These are phyloP conservation scores for Neurospora sp. DNA, from an alignment of 495 filamentous ascomycete genomes.

Conservation along the genomic window DNA sequence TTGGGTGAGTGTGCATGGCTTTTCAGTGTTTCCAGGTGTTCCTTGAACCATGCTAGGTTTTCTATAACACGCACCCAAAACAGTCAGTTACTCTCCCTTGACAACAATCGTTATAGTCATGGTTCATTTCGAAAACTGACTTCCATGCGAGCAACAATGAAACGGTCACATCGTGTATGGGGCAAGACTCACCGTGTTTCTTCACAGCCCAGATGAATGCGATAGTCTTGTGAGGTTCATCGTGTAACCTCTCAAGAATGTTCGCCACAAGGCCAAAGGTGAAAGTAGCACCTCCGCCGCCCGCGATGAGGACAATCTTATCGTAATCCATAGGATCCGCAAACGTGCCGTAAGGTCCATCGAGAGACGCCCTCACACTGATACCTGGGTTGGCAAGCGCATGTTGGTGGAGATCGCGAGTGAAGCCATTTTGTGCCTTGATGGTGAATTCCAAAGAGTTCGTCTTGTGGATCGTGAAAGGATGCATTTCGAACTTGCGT, in stretches of 20 bases:
- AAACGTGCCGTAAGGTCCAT: conserved; percentile 49
- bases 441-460: conserved; percentile 45
- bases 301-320: conserved; percentile 47
- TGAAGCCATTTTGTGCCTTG: conserved; percentile 47
- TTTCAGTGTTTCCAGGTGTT: conserved; percentile 34
- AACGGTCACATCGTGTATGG: not conserved
- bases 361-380: conserved; percentile 39
- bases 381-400: conserved; percentile 39
- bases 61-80: conserved; percentile 1
- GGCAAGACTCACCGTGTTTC: conserved; percentile 31
- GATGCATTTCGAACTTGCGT: conserved; percentile 46
- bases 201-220: conserved; percentile 46
- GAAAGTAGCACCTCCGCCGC: conserved; percentile 49
- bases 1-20: conserved; percentile 32
- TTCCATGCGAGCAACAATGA: not conserved
- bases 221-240: conserved; percentile 34
- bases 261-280: conserved; percentile 45
- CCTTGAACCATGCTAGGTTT: conserved; percentile 41
- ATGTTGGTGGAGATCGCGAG: conserved; percentile 39
- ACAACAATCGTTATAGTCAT: not conserved
- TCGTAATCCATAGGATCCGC: conserved; percentile 47
- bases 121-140: not conserved
- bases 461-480: conserved; percentile 49
- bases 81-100: not conserved
- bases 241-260: conserved; percentile 33